Conservation (phyloP, 2,329 filamentous ascomycete species). For the Arthrobotrys sinensis region DNA sequence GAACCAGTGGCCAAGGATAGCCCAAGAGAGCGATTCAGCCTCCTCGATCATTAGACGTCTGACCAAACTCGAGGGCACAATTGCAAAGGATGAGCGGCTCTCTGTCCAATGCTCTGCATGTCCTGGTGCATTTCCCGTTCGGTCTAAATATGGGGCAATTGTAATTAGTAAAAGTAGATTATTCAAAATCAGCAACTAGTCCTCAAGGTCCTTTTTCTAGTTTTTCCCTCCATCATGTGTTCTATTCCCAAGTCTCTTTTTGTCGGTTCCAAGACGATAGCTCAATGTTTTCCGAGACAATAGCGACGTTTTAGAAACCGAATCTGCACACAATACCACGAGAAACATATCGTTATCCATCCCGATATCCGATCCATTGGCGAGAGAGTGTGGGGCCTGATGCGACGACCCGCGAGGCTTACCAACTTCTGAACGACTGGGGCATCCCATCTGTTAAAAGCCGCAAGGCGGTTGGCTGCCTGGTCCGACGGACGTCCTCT, state of each 20-base stretch:
- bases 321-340: constrained; percentile 13
- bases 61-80: constrained; percentile 38
- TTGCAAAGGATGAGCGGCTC: constrained; percentile 52
- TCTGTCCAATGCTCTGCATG: constrained; percentile 40
- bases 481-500: constrained; percentile 15
- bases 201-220: constrained; percentile 8
- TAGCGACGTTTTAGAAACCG: constrained; percentile 44
- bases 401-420: constrained; percentile 58
- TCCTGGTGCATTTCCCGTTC: constrained; percentile 29
- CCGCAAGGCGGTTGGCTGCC: constrained; percentile 42
- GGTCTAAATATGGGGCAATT: constrained; percentile 58
- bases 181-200: constrained; percentile 49
- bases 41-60: constrained; percentile 44
- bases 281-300: constrained; percentile 29
- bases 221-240: constrained; percentile 27
- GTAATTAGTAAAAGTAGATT: constrained; percentile 23
- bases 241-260: constrained; percentile 33
- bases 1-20: constrained; percentile 45
- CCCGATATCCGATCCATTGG: constrained; percentile 56
- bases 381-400: constrained; percentile 49
- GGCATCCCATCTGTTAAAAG: constrained; percentile 43
- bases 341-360: constrained; percentile 38
- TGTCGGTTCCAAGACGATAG: constrained; percentile 15
- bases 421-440: constrained; percentile 23
- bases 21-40: constrained; percentile 54